These are phyloP conservation scores for Hypoxylon intermedium DNA, from an alignment of 495 filamentous ascomycete genomes.

Conservation along the genomic window DNA sequence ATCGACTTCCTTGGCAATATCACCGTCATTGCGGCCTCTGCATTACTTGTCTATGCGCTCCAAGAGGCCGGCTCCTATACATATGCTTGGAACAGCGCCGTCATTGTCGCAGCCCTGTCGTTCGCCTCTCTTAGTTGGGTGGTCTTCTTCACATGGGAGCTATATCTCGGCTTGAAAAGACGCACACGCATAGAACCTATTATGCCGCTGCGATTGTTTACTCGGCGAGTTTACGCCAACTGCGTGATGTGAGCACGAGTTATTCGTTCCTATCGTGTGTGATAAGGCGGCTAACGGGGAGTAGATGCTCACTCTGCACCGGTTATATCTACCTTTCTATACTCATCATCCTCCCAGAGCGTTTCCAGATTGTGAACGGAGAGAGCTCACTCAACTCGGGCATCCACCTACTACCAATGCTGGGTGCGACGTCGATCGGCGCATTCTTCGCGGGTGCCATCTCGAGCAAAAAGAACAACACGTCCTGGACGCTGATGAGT, in stretches of 20 bases:
- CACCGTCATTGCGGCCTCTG: conserved; percentile 60
- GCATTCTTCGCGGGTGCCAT: conserved; percentile 57
- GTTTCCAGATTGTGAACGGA: conserved; percentile 64
- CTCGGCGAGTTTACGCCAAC: conserved; percentile 46
- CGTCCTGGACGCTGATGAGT: conserved; percentile 57
- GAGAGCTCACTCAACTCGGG: conserved; percentile 60
- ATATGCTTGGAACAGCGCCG: conserved; percentile 54
- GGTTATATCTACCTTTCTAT: conserved; percentile 65
- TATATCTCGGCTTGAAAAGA: conserved; percentile 41
- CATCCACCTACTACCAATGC: conserved; percentile 64
- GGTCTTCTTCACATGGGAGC: conserved; percentile 56
- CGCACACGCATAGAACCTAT: conserved; percentile 48
- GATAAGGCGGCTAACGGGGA: conserved; percentile 31
- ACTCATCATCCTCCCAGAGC: conserved; percentile 65
- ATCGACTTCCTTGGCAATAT: conserved; percentile 66
- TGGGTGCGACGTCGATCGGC: conserved; percentile 59
- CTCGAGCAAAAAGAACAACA: conserved; percentile 55
- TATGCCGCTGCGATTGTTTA: conserved; percentile 50
- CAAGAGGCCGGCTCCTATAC: conserved; percentile 61
- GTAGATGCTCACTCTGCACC: conserved; percentile 56
- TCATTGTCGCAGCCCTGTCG: conserved; percentile 52
- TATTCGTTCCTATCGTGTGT: conserved; percentile 22
- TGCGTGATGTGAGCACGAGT: conserved; percentile 50
- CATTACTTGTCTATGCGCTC: conserved; percentile 64
- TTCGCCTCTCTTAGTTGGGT: conserved; percentile 56